Percentiles rank a stretch among this genome's conserved stretches.
Evolutionary conservation across 2,329 filamentous ascomycete genomes (phyloP).

Genomic region (Diaporthe sp.): DNA sequence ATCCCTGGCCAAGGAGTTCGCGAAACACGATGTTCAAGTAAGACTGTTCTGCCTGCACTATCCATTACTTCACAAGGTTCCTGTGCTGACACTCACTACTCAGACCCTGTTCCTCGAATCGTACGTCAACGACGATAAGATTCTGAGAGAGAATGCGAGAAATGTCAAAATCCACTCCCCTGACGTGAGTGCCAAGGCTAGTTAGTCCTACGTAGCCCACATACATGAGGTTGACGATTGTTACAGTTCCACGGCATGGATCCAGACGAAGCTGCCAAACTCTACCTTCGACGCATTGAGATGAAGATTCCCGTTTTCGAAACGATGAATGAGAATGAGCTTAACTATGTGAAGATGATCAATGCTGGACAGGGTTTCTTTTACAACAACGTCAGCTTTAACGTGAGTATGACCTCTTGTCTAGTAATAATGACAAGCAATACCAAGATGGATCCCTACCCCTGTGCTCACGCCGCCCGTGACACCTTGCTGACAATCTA

Average conservation of each 20-base stretch:
- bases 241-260: slow-evolving; percentile 88
- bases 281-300: slow-evolving; percentile 91
- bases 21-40: slow-evolving; percentile 96
- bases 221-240: slow-evolving; percentile 43
- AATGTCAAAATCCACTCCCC: slow-evolving; percentile 98
- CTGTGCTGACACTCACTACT: slow-evolving; percentile 37
- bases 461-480: background rate
- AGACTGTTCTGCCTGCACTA: slow-evolving; percentile 36
- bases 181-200: slow-evolving; percentile 71
- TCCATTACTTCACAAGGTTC: slow-evolving; percentile 7
- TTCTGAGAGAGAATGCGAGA: slow-evolving; percentile 95
- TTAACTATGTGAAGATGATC: slow-evolving; percentile 99
- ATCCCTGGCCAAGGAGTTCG: slow-evolving; percentile 93
- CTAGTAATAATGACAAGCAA: background rate
- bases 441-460: no score
- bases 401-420: slow-evolving; percentile 51
- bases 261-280: slow-evolving; percentile 89
- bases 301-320: slow-evolving; percentile 96
- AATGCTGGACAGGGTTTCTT: slow-evolving; percentile 94
- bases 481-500: background rate
- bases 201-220: background rate
- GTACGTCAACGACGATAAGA: slow-evolving; percentile 91
- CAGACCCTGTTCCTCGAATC: slow-evolving; percentile 98
- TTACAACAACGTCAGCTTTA: slow-evolving; percentile 97
- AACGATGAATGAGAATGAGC: slow-evolving; percentile 92